Base-by-base conservation (phyloP, 169 alveolate genomes). In the Plasmodium berghei region DNA sequence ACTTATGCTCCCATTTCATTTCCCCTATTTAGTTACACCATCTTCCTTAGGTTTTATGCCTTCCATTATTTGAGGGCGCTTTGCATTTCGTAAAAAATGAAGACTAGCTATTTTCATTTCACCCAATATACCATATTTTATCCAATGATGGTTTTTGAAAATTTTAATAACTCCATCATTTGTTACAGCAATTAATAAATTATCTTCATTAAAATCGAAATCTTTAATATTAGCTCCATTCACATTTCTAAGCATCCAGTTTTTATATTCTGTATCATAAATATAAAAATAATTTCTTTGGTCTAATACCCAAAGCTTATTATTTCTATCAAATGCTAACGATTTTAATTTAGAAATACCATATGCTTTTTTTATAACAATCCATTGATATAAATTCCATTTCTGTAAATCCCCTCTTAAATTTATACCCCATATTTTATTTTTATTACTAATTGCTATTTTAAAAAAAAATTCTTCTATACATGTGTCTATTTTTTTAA, bases 371-470 rank as follows among this genome's bases (percentile, higher is more conserved):
- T 55, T 83, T 40, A 28, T 72, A 28, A 67, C 16, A 18, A 34
- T 72, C 90, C 90, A 83, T 67, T 83, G 73, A 59, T 83, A 83
- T 52, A 49, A 67, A 22, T 83, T 18, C 90, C 90, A 83, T 83
- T 69, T 83, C 67, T 54, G 71, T 55, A 83, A 83, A 34, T 83
- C 83, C 2, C 90, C 90, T 34, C 72, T 26, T 26, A 83, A 59
- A 59, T 83, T 55, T 52, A 83, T 66, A 16, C 85, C 90, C 90
- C 90, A 83, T n/a, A 83, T 83, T 55, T 83, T 64, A 48, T 83
- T 83, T 49, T 71, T 83, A 14, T n/a, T 14, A 67, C 72, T 69
- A 54, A 67, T 67, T 12, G 61, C 73, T 10, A 83, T 83, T 83
- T 83, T 66, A 16, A 56, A 26, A 55, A 83, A 66, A 26, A 52